Evolutionary conservation across 176 grass and related monocot genomes (phyloP), one percentile per base, ranked within the genome.

Genomic region (Panicum miliaceum): DNA sequence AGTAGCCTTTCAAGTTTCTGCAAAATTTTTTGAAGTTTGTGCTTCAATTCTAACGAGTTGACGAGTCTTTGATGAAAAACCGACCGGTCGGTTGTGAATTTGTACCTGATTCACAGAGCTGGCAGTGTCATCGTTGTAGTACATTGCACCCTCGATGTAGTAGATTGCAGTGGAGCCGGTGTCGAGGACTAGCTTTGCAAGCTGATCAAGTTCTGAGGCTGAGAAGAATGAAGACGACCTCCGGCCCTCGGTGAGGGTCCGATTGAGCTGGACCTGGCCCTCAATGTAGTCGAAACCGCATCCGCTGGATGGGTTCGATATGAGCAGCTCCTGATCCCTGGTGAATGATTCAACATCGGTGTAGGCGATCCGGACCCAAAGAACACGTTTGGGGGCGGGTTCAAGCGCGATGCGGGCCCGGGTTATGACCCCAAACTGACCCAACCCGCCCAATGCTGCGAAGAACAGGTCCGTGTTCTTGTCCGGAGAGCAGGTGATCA

Each of bases 401-500:
- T 84, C 84, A 3, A 92, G 60, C 13, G 46, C 81, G 10, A 92
- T 87, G 23, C 91, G 80, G 52, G 84, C 87, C 3, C 84, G 68
- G 14, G 84, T 92, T 51, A 90, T 90, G 43, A 92, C 75, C 25
- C 87, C 91, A 46, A 92, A 81, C 48, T 92, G 91, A 32, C 91
- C 87, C n/a, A 92, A 42, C 7, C 87, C 91, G 27, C 91, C 91
- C 45, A 90, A 40, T n/a, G 56, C 87, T 8, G 60, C 87, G 15
- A 87, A 81, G 84, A 92, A 92, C 19, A 92, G 69, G 77, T 92
- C 84, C 34, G 75, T 6, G 71, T 92, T 56, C 34, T 6, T 57
- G 42, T 81, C 84, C 37, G 29, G 35, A 2, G 84, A 89, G 56
- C 87, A 92, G 32, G 80, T 92, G n/a, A 90, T 1, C 36, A 26